Evolutionary conservation across 306 rosid genomes (phyloP).

Genomic region (barrel medic (Medicago truncatula)): MtrunA17r5.0-ANR NC_053049.1:387001-387500

Average conservation of each 20-base stretch:
- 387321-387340: not conserved
- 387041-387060: no score
- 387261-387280: slow-evolving; percentile 12
- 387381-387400: not conserved
- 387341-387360: not conserved
- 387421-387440: not conserved
- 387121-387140: not conserved
- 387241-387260: slow-evolving; percentile 1
- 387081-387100: not conserved
- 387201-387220: not conserved
- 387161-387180: slow-evolving; percentile 2
- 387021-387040: no score
- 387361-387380: not conserved
- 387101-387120: not conserved
- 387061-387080: no score
- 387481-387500: no score
- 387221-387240: not conserved
- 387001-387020: no score
- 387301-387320: not conserved
- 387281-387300: slow-evolving; percentile 22
- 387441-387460: not conserved
- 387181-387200: not conserved
- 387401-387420: not conserved
- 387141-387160: not conserved
- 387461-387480: not conserved